Evolutionary conservation across 768 basidiomycete species (phyloP).

Genomic region (Lactarius trivialis): DNA sequence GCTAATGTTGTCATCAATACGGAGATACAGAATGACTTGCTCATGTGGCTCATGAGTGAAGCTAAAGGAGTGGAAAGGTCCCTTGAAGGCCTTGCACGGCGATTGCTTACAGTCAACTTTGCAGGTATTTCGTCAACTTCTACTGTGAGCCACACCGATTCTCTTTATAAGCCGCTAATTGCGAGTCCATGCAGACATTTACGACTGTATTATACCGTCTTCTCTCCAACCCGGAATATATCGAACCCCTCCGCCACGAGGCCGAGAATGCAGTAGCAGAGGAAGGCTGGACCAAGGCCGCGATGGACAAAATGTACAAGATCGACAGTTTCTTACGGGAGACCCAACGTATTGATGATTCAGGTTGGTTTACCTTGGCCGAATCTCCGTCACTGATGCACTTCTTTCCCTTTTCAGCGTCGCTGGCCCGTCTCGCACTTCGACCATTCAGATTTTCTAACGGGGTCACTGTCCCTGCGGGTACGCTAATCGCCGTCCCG

Average conservation of each 20-base stretch:
- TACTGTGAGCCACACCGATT: slow-evolving; percentile 23
- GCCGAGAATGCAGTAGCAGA: slow-evolving; percentile 18
- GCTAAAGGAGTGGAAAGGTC: slow-evolving; percentile 28
- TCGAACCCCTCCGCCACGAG: slow-evolving; percentile 26
- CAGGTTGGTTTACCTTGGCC: background rate
- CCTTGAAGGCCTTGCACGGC: slow-evolving; percentile 27
- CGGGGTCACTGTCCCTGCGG: slow-evolving; percentile 34
- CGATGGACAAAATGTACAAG: slow-evolving; percentile 23
- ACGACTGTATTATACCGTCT: slow-evolving; percentile 21
- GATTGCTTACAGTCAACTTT: slow-evolving; percentile 36
- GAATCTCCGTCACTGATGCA: background rate
- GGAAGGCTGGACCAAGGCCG: slow-evolving; percentile 22
- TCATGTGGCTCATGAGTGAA: slow-evolving; percentile 38
- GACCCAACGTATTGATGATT: slow-evolving; percentile 15
- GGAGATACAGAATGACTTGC: slow-evolving; percentile 33
- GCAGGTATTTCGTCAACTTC: slow-evolving; percentile 33
- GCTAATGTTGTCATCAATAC: background rate
- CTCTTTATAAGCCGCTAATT: background rate
- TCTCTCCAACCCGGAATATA: slow-evolving; percentile 24
- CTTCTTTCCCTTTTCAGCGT: slow-evolving; percentile 9
- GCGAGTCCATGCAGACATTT: background rate
- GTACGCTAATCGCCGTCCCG: slow-evolving; percentile 33
- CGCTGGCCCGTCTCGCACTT: slow-evolving; percentile 23
- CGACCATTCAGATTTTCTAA: slow-evolving; percentile 31
- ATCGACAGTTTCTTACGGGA: slow-evolving; percentile 28